Conservation (phyloP, 2,329 filamentous ascomycete genomes). For the Phialophora chinensis region DNA sequence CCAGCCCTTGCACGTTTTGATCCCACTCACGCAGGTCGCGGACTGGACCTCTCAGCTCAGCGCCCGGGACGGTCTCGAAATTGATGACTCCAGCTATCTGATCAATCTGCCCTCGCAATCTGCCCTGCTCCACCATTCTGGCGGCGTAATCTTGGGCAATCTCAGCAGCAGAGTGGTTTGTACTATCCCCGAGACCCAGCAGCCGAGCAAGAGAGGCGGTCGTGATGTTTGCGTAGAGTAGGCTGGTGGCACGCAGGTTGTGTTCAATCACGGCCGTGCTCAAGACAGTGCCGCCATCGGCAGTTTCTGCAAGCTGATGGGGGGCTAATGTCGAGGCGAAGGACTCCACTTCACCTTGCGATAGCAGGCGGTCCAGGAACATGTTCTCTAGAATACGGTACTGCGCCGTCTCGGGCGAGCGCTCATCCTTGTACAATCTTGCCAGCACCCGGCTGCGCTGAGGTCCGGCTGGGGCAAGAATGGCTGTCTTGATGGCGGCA, state of each 20-base stretch:
- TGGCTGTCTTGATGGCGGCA: slow-evolving; percentile 88
- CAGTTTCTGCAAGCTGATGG: slow-evolving; percentile 87
- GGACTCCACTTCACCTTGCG: slow-evolving; percentile 79
- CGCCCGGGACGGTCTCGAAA: slow-evolving; percentile 77
- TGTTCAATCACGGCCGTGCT: slow-evolving; percentile 95
- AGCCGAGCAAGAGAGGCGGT: slow-evolving; percentile 77
- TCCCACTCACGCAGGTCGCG: slow-evolving; percentile 86
- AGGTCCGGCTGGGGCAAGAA: slow-evolving; percentile 89
- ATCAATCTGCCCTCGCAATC: slow-evolving; percentile 86
- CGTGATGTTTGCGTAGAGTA: slow-evolving; percentile 77
- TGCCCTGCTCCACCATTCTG: slow-evolving; percentile 93
- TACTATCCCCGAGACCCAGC: slow-evolving; percentile 69
- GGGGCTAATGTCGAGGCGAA: slow-evolving; percentile 81
- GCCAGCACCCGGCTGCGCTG: slow-evolving; percentile 78
- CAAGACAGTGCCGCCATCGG: slow-evolving; percentile 90
- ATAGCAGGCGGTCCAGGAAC: slow-evolving; percentile 86
- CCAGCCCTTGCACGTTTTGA: slow-evolving; percentile 79
- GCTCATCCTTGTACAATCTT: slow-evolving; percentile 91
- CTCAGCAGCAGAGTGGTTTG: slow-evolving; percentile 60
- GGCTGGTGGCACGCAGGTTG: slow-evolving; percentile 85
- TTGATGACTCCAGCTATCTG: slow-evolving; percentile 88
- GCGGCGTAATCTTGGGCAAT: slow-evolving; percentile 91
- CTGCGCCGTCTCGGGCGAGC: slow-evolving; percentile 75
- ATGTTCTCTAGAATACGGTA: slow-evolving; percentile 95
- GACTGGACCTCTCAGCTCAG: slow-evolving; percentile 67